A percentile compares a stretch with the other conserved stretches of the same genome.
phyloP scores from a whole-genome alignment of 805 yeast genomes.

The Priceomyces fermenticarens region DNA sequence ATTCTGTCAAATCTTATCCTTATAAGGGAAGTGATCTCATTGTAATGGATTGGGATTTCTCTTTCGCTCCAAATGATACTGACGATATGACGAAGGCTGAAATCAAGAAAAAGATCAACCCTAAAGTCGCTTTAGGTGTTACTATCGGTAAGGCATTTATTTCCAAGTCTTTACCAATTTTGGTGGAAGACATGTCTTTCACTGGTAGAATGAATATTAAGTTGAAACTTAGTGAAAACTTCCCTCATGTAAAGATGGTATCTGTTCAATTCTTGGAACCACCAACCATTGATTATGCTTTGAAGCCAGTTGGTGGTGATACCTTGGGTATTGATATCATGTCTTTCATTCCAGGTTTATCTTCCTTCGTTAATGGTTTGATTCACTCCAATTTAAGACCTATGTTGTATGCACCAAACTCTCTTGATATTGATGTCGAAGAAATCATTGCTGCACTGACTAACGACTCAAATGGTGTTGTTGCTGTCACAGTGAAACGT shows the following conservation, averaged over 20 bases:
- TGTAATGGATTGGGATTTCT: constrained; percentile 83
- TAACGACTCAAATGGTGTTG: constrained; percentile 68
- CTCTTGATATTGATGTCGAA: constrained; percentile 70
- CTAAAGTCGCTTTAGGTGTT: constrained; percentile 78
- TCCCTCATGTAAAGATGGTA: constrained; percentile 77
- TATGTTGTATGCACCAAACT: constrained; percentile 79
- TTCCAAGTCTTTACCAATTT: constrained; percentile 70
- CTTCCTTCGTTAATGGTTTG: constrained; percentile 65
- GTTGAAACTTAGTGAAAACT: constrained; percentile 56
- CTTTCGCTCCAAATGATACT: constrained; percentile 77
- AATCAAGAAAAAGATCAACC: constrained; percentile 66
- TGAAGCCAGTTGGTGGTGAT: constrained; percentile 88
- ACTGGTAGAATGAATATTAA: constrained; percentile 67
- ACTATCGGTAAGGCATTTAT: constrained; percentile 79
- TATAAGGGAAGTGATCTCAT: constrained; percentile 62
- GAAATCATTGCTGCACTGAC: constrained; percentile 62
- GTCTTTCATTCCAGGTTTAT: constrained; percentile 80
- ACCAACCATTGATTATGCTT: constrained; percentile 72
- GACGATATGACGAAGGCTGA: constrained; percentile 81
- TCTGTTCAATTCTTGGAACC: constrained; percentile 74
- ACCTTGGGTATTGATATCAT: constrained; percentile 82
- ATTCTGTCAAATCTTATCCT: constrained; percentile 69
- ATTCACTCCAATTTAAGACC: constrained; percentile 72
- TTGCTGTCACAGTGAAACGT: constrained; percentile 59
- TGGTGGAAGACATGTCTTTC: constrained; percentile 78